These are phyloP conservation scores for Tetrastigma voinierianum DNA, from an alignment of 164 flowering plant genomes.

Conservation along the genomic window DNA sequence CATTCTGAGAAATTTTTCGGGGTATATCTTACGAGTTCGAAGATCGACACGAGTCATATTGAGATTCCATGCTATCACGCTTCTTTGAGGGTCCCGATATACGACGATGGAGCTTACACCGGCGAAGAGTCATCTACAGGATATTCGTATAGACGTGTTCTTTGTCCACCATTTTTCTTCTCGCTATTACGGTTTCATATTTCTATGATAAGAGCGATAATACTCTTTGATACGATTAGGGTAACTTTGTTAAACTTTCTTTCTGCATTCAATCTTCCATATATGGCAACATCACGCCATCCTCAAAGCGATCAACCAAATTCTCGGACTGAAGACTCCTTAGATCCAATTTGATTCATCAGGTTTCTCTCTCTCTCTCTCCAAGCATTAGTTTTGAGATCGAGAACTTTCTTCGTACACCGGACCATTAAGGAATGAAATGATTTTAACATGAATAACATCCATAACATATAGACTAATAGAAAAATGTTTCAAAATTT, in stretches of 20 bases:
- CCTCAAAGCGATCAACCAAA: constrained; percentile 27
- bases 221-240: constrained; percentile 79
- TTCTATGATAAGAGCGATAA: constrained; percentile 78
- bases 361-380: constrained; percentile 34
- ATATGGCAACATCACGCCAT: constrained; percentile 16
- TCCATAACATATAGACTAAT: background rate
- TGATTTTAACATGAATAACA: background rate
- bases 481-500: background rate
- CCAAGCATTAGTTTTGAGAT: constrained; percentile 26
- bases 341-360: constrained; percentile 22
- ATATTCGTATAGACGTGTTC: constrained; percentile 27
- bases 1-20: constrained; percentile 45
- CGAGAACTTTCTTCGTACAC: constrained; percentile 22
- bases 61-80: constrained; percentile 24
- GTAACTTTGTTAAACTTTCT: constrained; percentile 31
- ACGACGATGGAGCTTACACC: constrained; percentile 23
- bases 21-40: constrained; percentile 22
- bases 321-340: constrained; percentile 19
- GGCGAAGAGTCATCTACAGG: constrained; percentile 33
- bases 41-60: constrained; percentile 30
- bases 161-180: constrained; percentile 39
- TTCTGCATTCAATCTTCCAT: constrained; percentile 32
- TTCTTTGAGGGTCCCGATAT: constrained; percentile 30
- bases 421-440: constrained; percentile 25
- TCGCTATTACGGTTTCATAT: constrained; percentile 67